Conservation (phyloP, 305 asterid species). For the Andrographis paniculata region DNA sequence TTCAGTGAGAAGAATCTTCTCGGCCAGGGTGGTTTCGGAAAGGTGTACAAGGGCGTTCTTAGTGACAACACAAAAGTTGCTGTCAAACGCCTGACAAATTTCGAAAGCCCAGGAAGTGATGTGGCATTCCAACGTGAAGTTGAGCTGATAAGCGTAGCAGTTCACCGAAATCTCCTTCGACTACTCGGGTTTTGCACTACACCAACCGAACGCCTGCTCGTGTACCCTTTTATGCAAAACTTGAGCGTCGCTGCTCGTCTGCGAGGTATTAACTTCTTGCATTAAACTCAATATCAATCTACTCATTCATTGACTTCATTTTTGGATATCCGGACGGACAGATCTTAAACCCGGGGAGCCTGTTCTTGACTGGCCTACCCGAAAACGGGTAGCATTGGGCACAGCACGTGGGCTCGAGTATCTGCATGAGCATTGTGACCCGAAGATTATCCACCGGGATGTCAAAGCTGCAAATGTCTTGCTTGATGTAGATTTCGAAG, state of each 20-base stretch:
- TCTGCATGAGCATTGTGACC: constrained; percentile 6
- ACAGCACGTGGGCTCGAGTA: constrained; percentile 10
- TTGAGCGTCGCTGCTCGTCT: constrained; percentile 90
- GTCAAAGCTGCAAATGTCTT: constrained; percentile 10
- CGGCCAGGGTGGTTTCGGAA: constrained; percentile 98
- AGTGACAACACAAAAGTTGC: constrained; percentile 81
- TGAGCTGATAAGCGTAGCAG: constrained; percentile 98
- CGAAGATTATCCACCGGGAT: constrained; percentile 7
- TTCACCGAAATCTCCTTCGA: constrained; percentile 79
- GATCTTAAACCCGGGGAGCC: constrained; percentile 1
- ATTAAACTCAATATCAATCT: not conserved
- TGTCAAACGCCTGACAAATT: constrained; percentile 80
- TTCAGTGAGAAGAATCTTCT: constrained; percentile 81
- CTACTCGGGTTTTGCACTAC: constrained; percentile 94
- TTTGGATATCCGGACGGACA: not conserved
- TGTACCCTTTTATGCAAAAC: constrained; percentile 91
- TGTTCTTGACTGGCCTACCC: constrained; percentile 1
- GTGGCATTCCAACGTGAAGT: constrained; percentile 95
- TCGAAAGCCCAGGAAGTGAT: constrained; percentile 90
- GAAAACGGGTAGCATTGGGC: constrained; percentile 7
- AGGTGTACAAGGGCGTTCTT: constrained; percentile 83
- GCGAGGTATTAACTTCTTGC: constrained; percentile 52
- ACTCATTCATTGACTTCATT: not conserved
- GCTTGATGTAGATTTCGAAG: not conserved
- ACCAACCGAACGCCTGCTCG: constrained; percentile 87